Conservation (phyloP, 2,329 filamentous ascomycete species). For the Cordyceps pruinosa region DNA sequence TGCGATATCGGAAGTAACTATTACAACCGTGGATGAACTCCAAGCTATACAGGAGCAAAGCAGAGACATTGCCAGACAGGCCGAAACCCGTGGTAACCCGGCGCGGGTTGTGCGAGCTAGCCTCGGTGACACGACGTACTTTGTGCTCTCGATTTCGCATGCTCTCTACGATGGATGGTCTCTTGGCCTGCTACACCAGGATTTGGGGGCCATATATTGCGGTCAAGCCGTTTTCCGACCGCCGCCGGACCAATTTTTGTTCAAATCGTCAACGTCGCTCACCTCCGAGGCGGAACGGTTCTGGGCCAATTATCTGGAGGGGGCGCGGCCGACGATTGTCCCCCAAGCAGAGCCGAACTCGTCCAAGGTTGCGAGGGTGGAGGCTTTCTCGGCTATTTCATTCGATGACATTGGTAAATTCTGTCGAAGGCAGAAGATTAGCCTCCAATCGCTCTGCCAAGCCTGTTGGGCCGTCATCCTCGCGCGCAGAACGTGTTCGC, state of each 20-base stretch:
- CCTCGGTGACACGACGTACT: constrained; percentile 29
- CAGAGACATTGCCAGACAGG: constrained; percentile 20
- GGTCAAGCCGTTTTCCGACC: constrained; percentile 35
- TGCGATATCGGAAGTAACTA: constrained; percentile 17
- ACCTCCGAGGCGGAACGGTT: constrained; percentile 39
- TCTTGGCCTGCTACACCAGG: constrained; percentile 62
- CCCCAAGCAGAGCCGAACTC: not conserved
- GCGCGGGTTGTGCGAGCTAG: constrained; percentile 43
- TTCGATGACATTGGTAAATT: constrained; percentile 36
- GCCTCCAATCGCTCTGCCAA: constrained; percentile 69
- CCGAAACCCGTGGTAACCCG: constrained; percentile 34
- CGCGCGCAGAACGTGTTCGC: constrained; percentile 51
- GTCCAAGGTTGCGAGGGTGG: not conserved
- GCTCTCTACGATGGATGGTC: constrained; percentile 90
- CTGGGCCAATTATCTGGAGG: constrained; percentile 64
- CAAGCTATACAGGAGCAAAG: constrained; percentile 18
- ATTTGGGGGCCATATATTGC: constrained; percentile 61
- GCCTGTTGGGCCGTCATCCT: constrained; percentile 69
- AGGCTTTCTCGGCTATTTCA: constrained; percentile 16
- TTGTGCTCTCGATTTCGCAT: constrained; percentile 70
- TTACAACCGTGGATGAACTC: constrained; percentile 29
- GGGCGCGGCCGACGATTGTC: constrained; percentile 33
- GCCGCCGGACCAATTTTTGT: constrained; percentile 46
- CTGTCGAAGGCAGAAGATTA: constrained; percentile 61
- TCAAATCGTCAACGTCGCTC: constrained; percentile 16